Conservation (phyloP, 306 rosid species). For the Rubus parviflorus region DNA sequence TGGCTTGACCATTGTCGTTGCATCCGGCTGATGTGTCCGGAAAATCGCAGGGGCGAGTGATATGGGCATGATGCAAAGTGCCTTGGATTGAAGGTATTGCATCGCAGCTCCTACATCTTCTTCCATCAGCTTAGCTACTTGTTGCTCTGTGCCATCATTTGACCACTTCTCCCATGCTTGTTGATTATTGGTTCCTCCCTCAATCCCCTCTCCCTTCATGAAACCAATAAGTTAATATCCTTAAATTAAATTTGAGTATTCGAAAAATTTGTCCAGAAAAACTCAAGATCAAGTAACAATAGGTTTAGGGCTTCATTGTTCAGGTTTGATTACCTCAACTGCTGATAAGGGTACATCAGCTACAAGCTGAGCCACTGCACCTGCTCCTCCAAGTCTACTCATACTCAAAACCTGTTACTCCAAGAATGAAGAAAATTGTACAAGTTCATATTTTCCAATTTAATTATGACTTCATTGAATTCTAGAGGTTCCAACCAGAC, state of each 20-base stretch:
- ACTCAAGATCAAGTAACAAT: neutral
- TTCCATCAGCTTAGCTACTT: slow-evolving; percentile 97
- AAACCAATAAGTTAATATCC: neutral
- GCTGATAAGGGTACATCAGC: slow-evolving; percentile 88
- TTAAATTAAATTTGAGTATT: neutral
- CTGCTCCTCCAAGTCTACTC: slow-evolving; percentile 97
- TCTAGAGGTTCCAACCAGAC: slow-evolving; percentile 24
- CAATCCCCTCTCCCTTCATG: slow-evolving; percentile 62
- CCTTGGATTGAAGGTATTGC: slow-evolving; percentile 97
- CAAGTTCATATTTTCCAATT: slow-evolving; percentile 2
- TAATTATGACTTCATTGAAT: slow-evolving; percentile 24
- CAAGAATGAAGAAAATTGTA: slow-evolving; percentile 9
- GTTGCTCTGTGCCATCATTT: slow-evolving; percentile 87
- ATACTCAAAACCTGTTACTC: slow-evolving; percentile 79
- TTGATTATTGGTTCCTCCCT: slow-evolving; percentile 56
- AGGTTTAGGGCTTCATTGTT: neutral
- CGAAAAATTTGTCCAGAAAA: neutral
- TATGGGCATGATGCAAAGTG: slow-evolving; percentile 96
- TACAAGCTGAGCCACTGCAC: slow-evolving; percentile 97
- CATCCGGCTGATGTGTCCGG: slow-evolving; percentile 63
- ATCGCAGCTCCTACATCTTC: slow-evolving; percentile 98
- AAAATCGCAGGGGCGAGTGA: slow-evolving; percentile 95
- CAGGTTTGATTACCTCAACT: slow-evolving; percentile 40
- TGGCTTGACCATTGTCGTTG: slow-evolving; percentile 57
- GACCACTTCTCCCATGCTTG: slow-evolving; percentile 97